Evolutionary conservation across 441 rosid genomes (phyloP).

Genomic region (Hura crepitans): DNA sequence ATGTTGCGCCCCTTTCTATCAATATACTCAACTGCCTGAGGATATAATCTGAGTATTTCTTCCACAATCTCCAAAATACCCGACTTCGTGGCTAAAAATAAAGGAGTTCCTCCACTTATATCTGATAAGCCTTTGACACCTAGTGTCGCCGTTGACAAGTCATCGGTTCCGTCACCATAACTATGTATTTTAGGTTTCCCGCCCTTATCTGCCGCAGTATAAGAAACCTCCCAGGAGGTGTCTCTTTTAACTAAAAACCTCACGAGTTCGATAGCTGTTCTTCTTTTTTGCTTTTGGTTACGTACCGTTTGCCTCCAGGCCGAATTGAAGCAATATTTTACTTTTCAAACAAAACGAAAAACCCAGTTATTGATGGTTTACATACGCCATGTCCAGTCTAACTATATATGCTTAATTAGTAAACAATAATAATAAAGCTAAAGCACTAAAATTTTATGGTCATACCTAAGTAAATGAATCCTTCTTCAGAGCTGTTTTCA

Average conservation of each 20-base stretch:
- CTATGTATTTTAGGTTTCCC: conserved; percentile 17
- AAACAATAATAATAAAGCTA: background rate
- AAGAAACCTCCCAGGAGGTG: conserved; percentile 17
- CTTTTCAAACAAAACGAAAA: background rate
- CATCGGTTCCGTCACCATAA: conserved; percentile 1
- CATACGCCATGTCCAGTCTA: background rate
- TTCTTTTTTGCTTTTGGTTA: background rate
- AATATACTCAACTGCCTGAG: conserved; percentile 23
- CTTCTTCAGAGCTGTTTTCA: background rate
- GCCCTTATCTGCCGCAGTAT: conserved; percentile 10
- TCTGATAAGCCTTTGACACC: background rate
- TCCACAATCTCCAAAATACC: conserved; percentile 20
- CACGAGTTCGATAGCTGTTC: conserved; percentile 17
- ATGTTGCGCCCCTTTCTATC: conserved; percentile 23
- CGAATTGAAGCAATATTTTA: background rate
- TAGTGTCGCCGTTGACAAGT: background rate
- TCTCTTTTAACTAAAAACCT: conserved; percentile 18
- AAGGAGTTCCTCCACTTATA: conserved; percentile 16
- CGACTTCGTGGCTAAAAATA: conserved; percentile 24
- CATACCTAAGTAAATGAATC: conserved; percentile 1
- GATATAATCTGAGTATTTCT: conserved; percentile 13
- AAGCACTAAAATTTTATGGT: background rate
- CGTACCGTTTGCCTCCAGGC: background rate
- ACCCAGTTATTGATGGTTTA: background rate
- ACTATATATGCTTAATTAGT: conserved; percentile 15